A percentile compares a stretch with the other conserved stretches of the same genome.
Evolutionary conservation across 805 yeast species (phyloP).

Genomic region (Babjeviella inositovora): DNA sequence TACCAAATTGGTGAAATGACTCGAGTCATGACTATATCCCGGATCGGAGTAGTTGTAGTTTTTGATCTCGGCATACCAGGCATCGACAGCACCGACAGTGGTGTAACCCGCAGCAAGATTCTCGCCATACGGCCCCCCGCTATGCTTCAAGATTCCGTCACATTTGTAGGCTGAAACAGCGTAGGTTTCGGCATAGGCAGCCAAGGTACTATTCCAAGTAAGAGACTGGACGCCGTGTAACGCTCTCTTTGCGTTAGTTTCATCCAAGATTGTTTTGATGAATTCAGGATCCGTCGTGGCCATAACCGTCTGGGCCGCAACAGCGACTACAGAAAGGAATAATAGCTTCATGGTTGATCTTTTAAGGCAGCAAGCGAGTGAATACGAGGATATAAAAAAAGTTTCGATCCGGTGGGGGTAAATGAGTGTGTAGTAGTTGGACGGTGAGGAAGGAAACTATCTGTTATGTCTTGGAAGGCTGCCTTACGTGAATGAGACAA

Average conservation of each 20-base stretch:
- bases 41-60: slow-evolving; percentile 36
- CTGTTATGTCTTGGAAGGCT: no score
- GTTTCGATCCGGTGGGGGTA: no score
- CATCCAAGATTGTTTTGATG: slow-evolving; percentile 29
- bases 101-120: slow-evolving; percentile 57
- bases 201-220: slow-evolving; percentile 29
- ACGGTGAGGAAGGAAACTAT: no score
- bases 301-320: no score
- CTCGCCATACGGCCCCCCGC: slow-evolving; percentile 59
- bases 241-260: slow-evolving; percentile 34
- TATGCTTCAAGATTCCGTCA: slow-evolving; percentile 46
- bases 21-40: slow-evolving; percentile 32
- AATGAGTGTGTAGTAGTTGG: no score
- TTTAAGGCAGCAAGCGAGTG: no score
- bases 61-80: slow-evolving; percentile 59
- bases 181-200: slow-evolving; percentile 30
- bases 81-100: slow-evolving; percentile 36
- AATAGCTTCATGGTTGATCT: no score
- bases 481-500: no score
- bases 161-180: no score
- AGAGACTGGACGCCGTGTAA: slow-evolving; percentile 24
- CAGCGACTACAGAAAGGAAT: no score
- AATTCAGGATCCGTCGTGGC: no score
- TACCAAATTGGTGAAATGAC: slow-evolving; percentile 66
- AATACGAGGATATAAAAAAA: no score